A percentile compares a stretch with the other conserved stretches of the same genome.
These are phyloP conservation scores for Cladosporium sp. DNA, from an alignment of 2,329 filamentous ascomycete genomes.

Conservation along the genomic window DNA sequence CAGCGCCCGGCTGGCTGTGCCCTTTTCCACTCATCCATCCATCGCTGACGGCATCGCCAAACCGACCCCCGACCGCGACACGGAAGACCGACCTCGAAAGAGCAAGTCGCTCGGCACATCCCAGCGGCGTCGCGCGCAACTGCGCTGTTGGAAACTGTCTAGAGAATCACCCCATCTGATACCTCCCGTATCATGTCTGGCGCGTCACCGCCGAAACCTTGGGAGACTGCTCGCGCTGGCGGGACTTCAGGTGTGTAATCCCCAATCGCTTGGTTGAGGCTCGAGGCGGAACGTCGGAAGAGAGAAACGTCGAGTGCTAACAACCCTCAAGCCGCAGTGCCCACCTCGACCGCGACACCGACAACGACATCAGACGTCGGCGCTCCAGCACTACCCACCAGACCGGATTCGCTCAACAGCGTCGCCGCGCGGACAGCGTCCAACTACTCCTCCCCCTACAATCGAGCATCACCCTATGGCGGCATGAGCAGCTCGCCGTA, in stretches of 20 bases:
- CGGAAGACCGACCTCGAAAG: too few relatives aligned
- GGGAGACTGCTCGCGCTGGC: conserved; percentile 74
- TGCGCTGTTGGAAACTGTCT: too few relatives aligned
- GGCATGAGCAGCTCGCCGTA: conserved; percentile 45
- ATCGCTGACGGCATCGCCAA: conserved; percentile 11
- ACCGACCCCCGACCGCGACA: neutral
- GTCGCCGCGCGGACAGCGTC: conserved; percentile 86
- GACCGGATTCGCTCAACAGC: conserved; percentile 72
- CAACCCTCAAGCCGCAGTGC: conserved; percentile 38
- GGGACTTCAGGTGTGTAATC: conserved; percentile 24
- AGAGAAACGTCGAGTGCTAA: conserved; percentile 26
- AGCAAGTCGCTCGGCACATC: too few relatives aligned
- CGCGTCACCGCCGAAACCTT: conserved; percentile 87
- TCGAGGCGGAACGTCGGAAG: conserved; percentile 10
- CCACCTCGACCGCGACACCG: conserved; percentile 40
- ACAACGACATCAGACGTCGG: conserved; percentile 38
- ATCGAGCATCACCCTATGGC: conserved; percentile 36
- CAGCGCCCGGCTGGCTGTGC: neutral
- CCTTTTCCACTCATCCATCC: too few relatives aligned
- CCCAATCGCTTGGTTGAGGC: too few relatives aligned
- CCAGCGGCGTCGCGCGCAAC: too few relatives aligned
- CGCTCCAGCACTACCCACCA: conserved; percentile 71
- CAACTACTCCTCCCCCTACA: conserved; percentile 60
- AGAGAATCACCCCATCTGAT: too few relatives aligned
- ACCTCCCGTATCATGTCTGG: conserved; percentile 14